Percentiles rank a stretch among this genome's conserved stretches.
Evolutionary conservation across 495 filamentous ascomycete species (phyloP).

Genomic region (Penicillium antarcticum): DNA sequence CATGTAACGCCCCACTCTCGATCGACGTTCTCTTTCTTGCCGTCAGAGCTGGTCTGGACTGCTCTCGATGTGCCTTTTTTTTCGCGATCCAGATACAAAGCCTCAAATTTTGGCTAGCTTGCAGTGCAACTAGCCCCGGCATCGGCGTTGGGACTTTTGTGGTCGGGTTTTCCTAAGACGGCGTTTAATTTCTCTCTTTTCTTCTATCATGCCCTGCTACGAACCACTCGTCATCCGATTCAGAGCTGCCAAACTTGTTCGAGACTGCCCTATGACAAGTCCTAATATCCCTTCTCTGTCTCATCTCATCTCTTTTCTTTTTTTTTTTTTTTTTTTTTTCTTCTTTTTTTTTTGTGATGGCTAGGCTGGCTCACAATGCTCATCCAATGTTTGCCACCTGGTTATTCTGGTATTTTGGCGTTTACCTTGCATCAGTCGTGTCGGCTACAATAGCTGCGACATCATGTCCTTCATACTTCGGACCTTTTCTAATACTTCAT

Average conservation of each 20-base stretch:
- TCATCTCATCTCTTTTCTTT: no score
- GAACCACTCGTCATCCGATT: constrained; percentile 5
- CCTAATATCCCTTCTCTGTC: constrained; percentile 5
- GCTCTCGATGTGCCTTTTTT: constrained; percentile 16
- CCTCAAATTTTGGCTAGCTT: constrained; percentile 7
- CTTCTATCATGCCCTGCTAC: constrained; percentile 3
- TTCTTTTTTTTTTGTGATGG: background rate
- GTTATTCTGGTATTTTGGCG: background rate
- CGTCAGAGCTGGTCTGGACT: constrained; percentile 32
- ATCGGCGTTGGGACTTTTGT: constrained; percentile 2
- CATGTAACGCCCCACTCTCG: constrained; percentile 59
- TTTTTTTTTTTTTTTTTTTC: background rate
- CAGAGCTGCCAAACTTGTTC: background rate
- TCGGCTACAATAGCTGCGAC: background rate
- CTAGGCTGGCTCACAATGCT: background rate
- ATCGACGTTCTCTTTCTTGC: constrained; percentile 27
- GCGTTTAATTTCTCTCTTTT: constrained; percentile 3
- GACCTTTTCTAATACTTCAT: background rate
- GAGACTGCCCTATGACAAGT: constrained; percentile 2
- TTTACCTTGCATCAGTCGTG: constrained; percentile 4
- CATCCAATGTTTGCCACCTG: background rate
- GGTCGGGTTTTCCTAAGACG: constrained; percentile 2
- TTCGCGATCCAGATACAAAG: constrained; percentile 13
- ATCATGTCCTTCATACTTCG: constrained; percentile 1
- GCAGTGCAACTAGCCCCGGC: constrained; percentile 5